Base-by-base conservation (phyloP, 257 asterid genomes). In the Ballota nigra region DNA sequence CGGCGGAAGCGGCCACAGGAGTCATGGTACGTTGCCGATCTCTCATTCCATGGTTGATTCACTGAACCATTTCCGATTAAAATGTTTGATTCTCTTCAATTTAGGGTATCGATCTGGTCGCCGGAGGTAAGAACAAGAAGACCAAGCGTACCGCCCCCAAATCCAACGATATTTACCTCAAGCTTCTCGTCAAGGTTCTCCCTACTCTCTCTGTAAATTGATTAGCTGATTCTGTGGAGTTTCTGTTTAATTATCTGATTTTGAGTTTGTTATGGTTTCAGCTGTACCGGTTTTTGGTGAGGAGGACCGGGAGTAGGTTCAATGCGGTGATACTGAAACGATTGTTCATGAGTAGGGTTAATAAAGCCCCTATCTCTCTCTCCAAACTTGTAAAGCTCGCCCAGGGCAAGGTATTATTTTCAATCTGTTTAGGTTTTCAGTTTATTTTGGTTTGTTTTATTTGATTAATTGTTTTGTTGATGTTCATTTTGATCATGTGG, bases 101-200 rank as follows among this genome's bases (percentile, higher is more conserved):
- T 4, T 9, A 89, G 97, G 98, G 98, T 83, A 92, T 90, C 56
- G 98, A 92, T 90, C 82, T 92, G 77, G 84, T 80, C 60, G 97
- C 96, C 74, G 97, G 98, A 66, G 98, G 98, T 63, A 92, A 92
- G 88, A 71, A 81, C 73, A 92, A 92, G 89, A 88, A 90, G 86
- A 88, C 97, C 20, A 88, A 91, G 77, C 90, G 96, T 56, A 85
- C 89, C 0, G 91, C 91, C 2, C 92, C 97, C 0, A 88, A 88
- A 65, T 92, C 98, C 62, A 77, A 91, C 33, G 97, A 91, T 61
- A 86, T 91, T 22, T 87, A 91, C 81, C 85, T 91, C 73, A 86
- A 86, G 80, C 88, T 86, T 66, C 87, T 91, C 56, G 96, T 91
- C 43, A 91, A 91, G 95, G 94, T 85, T 8, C 15, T 5, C 2